These are phyloP conservation scores for Sequoiadendron giganteum DNA, from an alignment of 75 land plant species.

Conservation along the genomic window DNA sequence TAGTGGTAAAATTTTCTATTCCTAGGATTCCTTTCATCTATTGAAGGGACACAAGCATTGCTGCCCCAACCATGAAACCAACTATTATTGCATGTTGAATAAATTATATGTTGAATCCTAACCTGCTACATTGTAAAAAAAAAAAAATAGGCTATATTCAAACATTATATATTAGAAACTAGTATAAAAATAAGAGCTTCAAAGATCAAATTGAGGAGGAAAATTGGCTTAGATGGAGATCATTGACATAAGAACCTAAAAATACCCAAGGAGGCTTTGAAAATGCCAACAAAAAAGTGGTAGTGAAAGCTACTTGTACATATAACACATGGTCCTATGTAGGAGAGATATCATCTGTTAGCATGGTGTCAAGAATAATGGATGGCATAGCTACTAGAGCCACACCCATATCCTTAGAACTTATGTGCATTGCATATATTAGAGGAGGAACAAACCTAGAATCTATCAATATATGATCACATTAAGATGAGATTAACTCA, in stretches of 20 bases:
- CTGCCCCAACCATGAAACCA: slow-evolving; percentile 91
- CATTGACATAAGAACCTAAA: slow-evolving; percentile 42
- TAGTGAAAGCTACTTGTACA: slow-evolving; percentile 67
- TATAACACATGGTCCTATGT: slow-evolving; percentile 38
- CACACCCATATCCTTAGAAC: slow-evolving; percentile 75
- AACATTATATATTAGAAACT: too few relatives aligned
- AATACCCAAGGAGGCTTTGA: slow-evolving; percentile 69
- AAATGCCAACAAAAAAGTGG: slow-evolving; percentile 75
- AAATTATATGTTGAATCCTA: slow-evolving; percentile 18
- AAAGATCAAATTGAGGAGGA: neutral
- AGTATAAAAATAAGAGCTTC: neutral
- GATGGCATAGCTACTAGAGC: slow-evolving; percentile 83
- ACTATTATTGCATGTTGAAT: slow-evolving; percentile 82
- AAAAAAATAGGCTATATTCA: too few relatives aligned
- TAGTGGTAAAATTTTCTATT: slow-evolving; percentile 53
- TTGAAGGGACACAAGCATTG: slow-evolving; percentile 71
- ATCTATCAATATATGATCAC: slow-evolving; percentile 33
- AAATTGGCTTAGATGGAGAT: too few relatives aligned
- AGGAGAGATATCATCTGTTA: slow-evolving; percentile 37
- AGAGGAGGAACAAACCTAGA: slow-evolving; percentile 24
- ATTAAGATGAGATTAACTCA: too few relatives aligned
- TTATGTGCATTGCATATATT: slow-evolving; percentile 18
- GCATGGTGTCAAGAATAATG: slow-evolving; percentile 51
- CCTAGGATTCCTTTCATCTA: slow-evolving; percentile 80
- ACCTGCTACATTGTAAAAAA: slow-evolving; percentile 16